Percentiles rank a stretch among this genome's conserved stretches.
Conservation (phyloP, 139 green algal species). For the Volvox africanus region DNA sequence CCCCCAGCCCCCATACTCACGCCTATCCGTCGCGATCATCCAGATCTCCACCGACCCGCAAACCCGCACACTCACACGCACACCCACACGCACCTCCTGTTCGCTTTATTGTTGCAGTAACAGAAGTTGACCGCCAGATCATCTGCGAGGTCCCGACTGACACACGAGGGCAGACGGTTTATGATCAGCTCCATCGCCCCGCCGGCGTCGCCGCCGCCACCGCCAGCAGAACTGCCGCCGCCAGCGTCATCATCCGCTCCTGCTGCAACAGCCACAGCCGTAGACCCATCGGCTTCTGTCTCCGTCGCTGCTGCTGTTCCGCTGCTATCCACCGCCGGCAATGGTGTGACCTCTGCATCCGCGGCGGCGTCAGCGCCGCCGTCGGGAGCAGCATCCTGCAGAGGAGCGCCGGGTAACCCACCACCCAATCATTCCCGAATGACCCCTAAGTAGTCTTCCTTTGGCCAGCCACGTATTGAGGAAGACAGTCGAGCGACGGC, state of each 20-base stretch:
- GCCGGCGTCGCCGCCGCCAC: constrained; percentile 20
- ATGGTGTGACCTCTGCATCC: not conserved
- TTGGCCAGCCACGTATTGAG: too few relatives aligned
- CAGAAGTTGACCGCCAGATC: constrained; percentile 91
- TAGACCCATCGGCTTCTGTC: constrained; percentile 10
- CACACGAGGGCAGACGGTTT: constrained; percentile 73
- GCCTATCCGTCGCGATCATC: too few relatives aligned
- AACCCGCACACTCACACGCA: too few relatives aligned
- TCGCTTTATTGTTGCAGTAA: constrained; percentile 87
- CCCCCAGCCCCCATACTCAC: too few relatives aligned
- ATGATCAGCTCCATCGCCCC: constrained; percentile 80
- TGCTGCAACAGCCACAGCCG: not conserved
- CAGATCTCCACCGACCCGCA: too few relatives aligned
- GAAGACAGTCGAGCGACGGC: too few relatives aligned
- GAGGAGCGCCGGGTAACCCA: too few relatives aligned
- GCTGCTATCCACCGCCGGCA: constrained; percentile 39
- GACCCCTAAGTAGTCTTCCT: too few relatives aligned
- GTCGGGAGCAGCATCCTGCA: too few relatives aligned
- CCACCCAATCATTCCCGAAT: too few relatives aligned
- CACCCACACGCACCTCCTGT: constrained; percentile 66
- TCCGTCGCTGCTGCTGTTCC: not conserved
- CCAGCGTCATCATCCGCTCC: constrained; percentile 21
- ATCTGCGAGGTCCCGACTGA: constrained; percentile 85
- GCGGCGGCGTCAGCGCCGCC: not conserved
- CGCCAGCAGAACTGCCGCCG: constrained; percentile 11